Evolutionary conservation across 116 monocot genomes (phyloP), one percentile per base, ranked within the genome.

Genomic region (Zostera marina): DNA sequence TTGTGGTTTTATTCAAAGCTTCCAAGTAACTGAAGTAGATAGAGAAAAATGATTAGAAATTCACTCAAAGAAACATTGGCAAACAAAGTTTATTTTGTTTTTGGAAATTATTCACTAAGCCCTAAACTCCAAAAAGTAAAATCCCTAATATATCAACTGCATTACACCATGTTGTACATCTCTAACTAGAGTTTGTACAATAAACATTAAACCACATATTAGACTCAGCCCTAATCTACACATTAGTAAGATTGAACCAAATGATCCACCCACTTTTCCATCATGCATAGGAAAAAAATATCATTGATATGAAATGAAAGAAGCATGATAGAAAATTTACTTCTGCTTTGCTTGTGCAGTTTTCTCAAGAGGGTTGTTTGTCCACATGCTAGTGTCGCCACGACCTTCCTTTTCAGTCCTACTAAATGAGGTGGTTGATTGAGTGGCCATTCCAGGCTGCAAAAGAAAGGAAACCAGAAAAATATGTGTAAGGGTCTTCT

Each of bases 371-470:
- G 96, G 96, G 42, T 10, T 74, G 47, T 96, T 89, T 11, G 89
- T 96, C 96, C 96, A 96, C 39, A 64, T 24, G 20, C 79, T 78
- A 7, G 98, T 79, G 61, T 98, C 90, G 17, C 98, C 98, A 44
- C 98, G 73, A 15, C 90, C 90, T 72, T 85, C 90, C 73, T 83
- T 98, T 14, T 62, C 59, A 19, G 74, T 70, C 58, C 51, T 74
- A 67, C 85, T 81, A 77, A 98, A 98, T 53, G 80, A 66, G 44
- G 89, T 89, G 44, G 85, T 89, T 54, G 96, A 80, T 19, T 96
- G 89, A 72, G 65, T 79, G 9, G 79, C 22, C 72, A 85, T 61
- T 59, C 96, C 90, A 11, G 80, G 74, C 94, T 94, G 79, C 8
- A 32, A 58, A 40, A 42, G 64, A 11, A 52, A 17, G 21, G 17